A percentile compares a stretch with the other conserved stretches of the same genome.
Conservation (phyloP, 2,329 filamentous ascomycete species). For the Cercospora canescens region DNA sequence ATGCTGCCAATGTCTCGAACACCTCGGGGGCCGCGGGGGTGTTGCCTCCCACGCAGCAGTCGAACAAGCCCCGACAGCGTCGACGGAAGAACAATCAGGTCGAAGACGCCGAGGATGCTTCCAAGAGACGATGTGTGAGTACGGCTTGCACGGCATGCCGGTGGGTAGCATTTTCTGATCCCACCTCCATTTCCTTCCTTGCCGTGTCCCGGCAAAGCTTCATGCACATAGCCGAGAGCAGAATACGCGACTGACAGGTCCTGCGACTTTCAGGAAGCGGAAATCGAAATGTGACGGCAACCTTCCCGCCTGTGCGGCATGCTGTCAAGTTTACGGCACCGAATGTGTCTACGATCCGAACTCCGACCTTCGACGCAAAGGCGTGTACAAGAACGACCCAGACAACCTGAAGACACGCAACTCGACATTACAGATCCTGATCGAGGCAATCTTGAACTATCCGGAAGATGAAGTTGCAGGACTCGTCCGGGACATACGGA, state of each 20-base stretch:
- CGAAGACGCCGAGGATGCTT: conserved; percentile 39
- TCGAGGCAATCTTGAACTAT: conserved; percentile 90
- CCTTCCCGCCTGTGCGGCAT: conserved; percentile 89
- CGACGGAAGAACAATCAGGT: conserved; percentile 25
- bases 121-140: conserved; percentile 45
- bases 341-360: conserved; percentile 94
- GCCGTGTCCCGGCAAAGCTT: background rate
- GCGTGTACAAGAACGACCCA: conserved; percentile 92
- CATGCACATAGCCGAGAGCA: background rate
- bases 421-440: conserved; percentile 85
- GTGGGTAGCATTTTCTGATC: conserved; percentile 19
- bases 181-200: background rate
- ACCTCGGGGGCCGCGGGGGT: background rate
- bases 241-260: conserved; percentile 12
- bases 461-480: conserved; percentile 80
- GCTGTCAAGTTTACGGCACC: conserved; percentile 86
- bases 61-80: conserved; percentile 27
- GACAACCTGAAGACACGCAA: conserved; percentile 84
- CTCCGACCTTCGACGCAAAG: conserved; percentile 93
- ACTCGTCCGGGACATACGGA: conserved; percentile 83
- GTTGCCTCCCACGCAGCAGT: background rate
- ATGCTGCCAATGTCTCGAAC: background rate
- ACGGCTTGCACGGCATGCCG: conserved; percentile 38
- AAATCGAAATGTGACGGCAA: conserved; percentile 76
- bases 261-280: conserved; percentile 30